Percentiles rank a stretch among this genome's conserved stretches.
Conservation (phyloP, 129 eudicot species). For the Escallonia herrerae region DNA sequence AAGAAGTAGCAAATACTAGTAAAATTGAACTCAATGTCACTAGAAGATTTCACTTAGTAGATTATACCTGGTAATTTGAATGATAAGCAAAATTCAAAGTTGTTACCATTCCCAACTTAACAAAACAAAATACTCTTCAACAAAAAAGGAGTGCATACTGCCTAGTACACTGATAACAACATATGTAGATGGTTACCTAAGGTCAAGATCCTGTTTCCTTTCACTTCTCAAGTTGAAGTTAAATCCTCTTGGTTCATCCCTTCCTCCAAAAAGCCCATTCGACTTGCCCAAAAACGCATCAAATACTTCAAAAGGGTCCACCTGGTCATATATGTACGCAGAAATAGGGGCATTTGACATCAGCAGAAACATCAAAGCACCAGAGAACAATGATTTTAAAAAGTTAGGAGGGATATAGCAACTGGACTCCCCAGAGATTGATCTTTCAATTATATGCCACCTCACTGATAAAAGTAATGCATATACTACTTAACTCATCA, state of each 20-base stretch:
- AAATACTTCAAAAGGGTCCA: conserved; percentile 84
- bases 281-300: conserved; percentile 74
- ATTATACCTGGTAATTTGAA: no score
- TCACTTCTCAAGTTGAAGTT: conserved; percentile 40
- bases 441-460: no score
- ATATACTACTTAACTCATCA: no score
- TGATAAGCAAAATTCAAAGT: no score
- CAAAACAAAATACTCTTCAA: no score
- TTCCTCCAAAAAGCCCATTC: conserved; percentile 55
- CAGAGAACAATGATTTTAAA: neutral
- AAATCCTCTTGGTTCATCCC: conserved; percentile 42
- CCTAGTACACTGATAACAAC: conserved; percentile 10
- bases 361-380: conserved; percentile 1
- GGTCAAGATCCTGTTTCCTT: conserved; percentile 49
- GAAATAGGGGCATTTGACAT: conserved; percentile 1
- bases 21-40: no score
- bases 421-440: neutral
- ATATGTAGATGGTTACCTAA: conserved; percentile 49
- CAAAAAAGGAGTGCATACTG: no score
- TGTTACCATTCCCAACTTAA: no score
- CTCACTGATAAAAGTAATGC: no score
- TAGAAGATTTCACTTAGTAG: no score
- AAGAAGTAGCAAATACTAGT: no score
- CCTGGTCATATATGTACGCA: conserved; percentile 25
- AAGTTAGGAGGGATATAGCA: neutral